Base-by-base conservation (phyloP, 345 rosid species). In the Ceriops zippeliana region DNA sequence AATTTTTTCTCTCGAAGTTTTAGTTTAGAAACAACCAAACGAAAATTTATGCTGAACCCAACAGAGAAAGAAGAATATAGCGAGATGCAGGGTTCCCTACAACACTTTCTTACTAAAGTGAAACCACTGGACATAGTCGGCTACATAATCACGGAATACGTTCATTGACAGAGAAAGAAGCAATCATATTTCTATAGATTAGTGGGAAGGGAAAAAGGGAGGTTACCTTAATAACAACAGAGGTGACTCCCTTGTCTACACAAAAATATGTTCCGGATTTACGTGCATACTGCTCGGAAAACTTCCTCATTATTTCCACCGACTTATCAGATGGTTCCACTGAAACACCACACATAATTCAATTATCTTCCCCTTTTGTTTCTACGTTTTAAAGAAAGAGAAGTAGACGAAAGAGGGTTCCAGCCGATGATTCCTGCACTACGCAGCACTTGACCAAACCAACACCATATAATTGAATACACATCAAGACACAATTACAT, bases 261-360 rank as follows among this genome's bases (percentile, higher is more conserved):
- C 99, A 91, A 83, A 95, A 95, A 75, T 81, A 95, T 20, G 99
- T 95, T 61, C 91, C 99, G 1, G 99, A 95, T 66, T 82, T 86
- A 70, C 96, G 92, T 54, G 96, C 96, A 76, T 95, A 95, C 76
- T 95, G 99, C 79, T 95, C 97, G 0, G 99, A 95, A 86, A 95
- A 95, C 76, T 95, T 95, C 86, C 97, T 89, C 99, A 95, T 91
- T 30, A 91, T 69, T 69, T 95, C 99, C 49, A 91, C 85, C 38
- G 96, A 89, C 73, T 95, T 91, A 58, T 95, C 96, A 57, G 91
- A 79, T 7, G 96, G 97, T 47, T 95, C 99, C 70, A 78, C 99
- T 89, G 80, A 53, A 28, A 61, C 26, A 66, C 62, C 35, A 61
- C 1, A 27, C 22, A 52, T 11, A 42, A 42, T 42, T 42, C 49